Evolutionary conservation across 305 asterid genomes (phyloP).

Genomic region (Fraxinus velutina): DNA sequence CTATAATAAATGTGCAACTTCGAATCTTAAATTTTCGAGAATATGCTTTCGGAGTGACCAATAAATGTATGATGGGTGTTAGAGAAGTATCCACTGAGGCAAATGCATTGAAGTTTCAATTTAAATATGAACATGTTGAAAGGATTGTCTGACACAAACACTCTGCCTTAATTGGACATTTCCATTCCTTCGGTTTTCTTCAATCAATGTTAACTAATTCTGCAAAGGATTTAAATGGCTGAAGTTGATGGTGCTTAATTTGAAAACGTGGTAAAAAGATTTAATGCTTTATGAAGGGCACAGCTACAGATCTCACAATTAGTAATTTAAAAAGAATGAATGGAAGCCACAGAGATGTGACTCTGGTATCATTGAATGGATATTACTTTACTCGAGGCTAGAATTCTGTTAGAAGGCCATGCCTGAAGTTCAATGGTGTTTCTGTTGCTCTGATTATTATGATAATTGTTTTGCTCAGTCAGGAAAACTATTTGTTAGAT

Average conservation of each 20-base stretch:
- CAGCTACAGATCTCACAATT: not conserved
- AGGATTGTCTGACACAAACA: not conserved
- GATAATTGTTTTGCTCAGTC: not conserved
- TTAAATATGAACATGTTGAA: not conserved
- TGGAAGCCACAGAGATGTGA: not conserved
- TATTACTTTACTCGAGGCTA: not conserved
- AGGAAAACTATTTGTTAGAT: not conserved
- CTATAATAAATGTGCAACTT: not conserved
- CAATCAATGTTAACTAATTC: not conserved
- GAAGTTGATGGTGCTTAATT: not conserved
- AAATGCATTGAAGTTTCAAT: not conserved
- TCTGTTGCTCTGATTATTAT: conserved; percentile 4
- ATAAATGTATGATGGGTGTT: not conserved
- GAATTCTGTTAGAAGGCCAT: not conserved
- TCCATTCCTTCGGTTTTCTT: not conserved
- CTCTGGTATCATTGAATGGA: not conserved
- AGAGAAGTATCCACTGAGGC: not conserved
- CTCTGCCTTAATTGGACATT: not conserved
- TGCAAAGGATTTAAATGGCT: not conserved
- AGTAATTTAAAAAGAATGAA: not conserved
- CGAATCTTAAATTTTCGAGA: not conserved
- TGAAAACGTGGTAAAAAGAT: not conserved
- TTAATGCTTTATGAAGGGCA: not conserved
- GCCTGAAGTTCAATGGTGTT: conserved; percentile 3
- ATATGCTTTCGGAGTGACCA: not conserved